phyloP scores from a whole-genome alignment of 768 basidiomycete species.

The Tricholoma flavovirens region DNA sequence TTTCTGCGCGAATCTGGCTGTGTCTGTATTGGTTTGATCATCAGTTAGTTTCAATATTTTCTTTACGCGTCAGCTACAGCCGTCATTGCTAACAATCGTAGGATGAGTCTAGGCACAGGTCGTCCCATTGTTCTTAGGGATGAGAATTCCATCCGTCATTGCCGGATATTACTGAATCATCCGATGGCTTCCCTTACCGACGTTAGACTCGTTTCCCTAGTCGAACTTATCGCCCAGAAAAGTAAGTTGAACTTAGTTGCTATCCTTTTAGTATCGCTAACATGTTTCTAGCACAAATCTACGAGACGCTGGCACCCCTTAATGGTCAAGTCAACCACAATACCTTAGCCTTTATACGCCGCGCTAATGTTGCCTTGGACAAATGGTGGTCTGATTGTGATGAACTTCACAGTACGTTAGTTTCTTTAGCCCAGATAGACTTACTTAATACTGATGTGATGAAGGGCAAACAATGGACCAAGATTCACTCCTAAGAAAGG shows the following conservation, averaged over 20 bases:
- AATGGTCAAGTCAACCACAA: constrained; percentile 83
- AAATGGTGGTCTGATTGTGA: constrained; percentile 92
- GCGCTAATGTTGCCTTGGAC: constrained; percentile 81
- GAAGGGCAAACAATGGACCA: constrained; percentile 78
- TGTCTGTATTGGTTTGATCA: constrained; percentile 97
- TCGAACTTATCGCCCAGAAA: constrained; percentile 89
- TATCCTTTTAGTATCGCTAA: not conserved
- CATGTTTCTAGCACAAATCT: constrained; percentile 70
- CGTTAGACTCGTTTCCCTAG: constrained; percentile 78
- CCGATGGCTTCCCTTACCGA: constrained; percentile 89
- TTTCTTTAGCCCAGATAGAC: not conserved
- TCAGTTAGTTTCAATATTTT: constrained; percentile 51
- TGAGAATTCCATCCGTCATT: constrained; percentile 81
- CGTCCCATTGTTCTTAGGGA: constrained; percentile 87
- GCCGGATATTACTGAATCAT: constrained; percentile 74
- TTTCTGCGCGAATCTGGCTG: constrained; percentile 91
- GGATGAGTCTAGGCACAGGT: constrained; percentile 89
- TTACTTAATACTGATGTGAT: constrained; percentile 3
- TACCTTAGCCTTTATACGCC: constrained; percentile 80
- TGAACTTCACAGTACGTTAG: constrained; percentile 63
- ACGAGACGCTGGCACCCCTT: constrained; percentile 81
- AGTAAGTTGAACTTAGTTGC: constrained; percentile 42
- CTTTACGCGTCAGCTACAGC: constrained; percentile 1
- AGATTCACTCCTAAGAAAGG: constrained; percentile 78
- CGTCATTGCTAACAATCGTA: constrained; percentile 20